Base-by-base conservation (phyloP, 1,284 basidiomycete genomes). In the Marasmius tenuissimus region DNA sequence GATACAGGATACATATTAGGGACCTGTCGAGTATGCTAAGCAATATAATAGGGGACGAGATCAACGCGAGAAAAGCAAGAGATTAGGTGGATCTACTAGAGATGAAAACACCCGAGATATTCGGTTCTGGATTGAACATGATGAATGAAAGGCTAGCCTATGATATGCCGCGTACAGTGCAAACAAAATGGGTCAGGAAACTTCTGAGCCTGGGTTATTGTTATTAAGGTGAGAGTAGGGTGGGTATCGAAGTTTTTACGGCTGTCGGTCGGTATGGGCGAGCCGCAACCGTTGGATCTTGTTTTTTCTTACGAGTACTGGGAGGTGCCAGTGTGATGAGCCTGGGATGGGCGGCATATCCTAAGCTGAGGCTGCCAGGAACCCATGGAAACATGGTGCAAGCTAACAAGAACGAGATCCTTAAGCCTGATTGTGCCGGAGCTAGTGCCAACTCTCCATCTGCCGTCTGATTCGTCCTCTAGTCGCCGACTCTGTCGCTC, bases 351-450 rank as follows among this genome's bases (percentile, higher is more conserved):
- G 8, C 70, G 71, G 47, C 75, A 73, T 42, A 92, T 76, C 66
- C 88, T 82, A 53, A 92, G 73, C 61, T 91, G 88, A 40, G 88
- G 88, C 66, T 92, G 89, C 89, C 89, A 92, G 62, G 84, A 87
- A 14, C 89, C 90, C 75, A 88, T 85, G 10, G 88, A 89, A 56
- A 92, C 89, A 63, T 92, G 89, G 73, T 92, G 89, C 56, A 92
- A 82, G 65, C 87, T 88, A 65, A 92, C 85, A 51, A 92, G 80
- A 52, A 87, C 74, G 54, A 92, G 76, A 69, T 92, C 83, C 47
- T 86, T 85, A 12, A 89, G 74, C 47, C 71, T 81, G 72, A 92
- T 88, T 14, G 69, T 68, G 5, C 71, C 75, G 12, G 71, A 68
- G 4, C 71, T 75, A n/a, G 70, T 63, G 5, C 87, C 88, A 16